Base-by-base conservation (phyloP, 1,284 basidiomycete genomes). In the Sporisorium graminicola region DNA sequence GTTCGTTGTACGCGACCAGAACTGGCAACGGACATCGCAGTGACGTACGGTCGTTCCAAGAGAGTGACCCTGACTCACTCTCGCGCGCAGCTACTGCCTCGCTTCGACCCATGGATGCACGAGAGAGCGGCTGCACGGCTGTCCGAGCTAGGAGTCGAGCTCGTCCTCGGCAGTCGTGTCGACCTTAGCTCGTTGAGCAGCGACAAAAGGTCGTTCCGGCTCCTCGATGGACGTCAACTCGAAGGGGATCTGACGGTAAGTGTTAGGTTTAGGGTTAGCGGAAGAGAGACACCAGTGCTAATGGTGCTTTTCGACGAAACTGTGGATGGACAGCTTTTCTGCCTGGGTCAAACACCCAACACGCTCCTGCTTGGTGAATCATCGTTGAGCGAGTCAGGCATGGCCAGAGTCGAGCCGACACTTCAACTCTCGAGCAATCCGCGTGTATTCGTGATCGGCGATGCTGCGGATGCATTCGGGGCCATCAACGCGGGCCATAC, bases 401-500 rank as follows among this genome's bases (percentile, higher is more conserved):
- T 76, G 73, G 68, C 68, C 22, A 55, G 20, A n/a, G 66, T 78
- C n/a, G 62, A 63, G 4, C 49, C 33, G 22, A 55, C 60, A 20
- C 52, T 74, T 18, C 76, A 69, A 33, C 47, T 77, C 20, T 35
- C 53, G 5, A 22, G 20, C 51, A 60, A 46, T 37, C 20, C 40
- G 1, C 55, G 75, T 27, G 54, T 78, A 46, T 78, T 77, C 52
- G 76, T 68, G 18, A 67, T 78, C 20, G 74, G 76, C 20, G 76
- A 78, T 49, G 74, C 64, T 16, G 74, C 74, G 2, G 76, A 78
- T 54, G 74, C 76, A 14, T 78, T 77, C 42, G 76, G 72, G 7
- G 76, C 76, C 2, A 60, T 78, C 63, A 78, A 78, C 26, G 76
- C 76, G 16, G 76, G 76, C 18, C 74, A 78, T n/a, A 72, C 74